Evolutionary conservation across 2,329 filamentous ascomycete species (phyloP), one percentile per base, ranked within the genome.

Genomic region (Aspergillus ochraceoroseus): DNA sequence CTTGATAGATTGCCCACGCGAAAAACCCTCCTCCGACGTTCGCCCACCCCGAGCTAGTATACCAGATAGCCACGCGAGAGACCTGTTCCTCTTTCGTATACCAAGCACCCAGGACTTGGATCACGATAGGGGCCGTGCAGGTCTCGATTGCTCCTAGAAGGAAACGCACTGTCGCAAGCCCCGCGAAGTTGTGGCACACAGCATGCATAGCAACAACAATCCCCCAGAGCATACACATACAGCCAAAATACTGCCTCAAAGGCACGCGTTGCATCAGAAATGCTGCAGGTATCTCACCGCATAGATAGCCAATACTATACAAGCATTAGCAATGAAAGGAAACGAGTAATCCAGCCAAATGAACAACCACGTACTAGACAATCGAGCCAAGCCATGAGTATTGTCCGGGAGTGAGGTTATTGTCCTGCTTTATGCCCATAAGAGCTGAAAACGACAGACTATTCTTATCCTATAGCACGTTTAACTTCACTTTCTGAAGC

Each of bases 51-150:
- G 41, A 38, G 8, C 27, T 36, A 7, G 44, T 34, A 17, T 47
- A 41, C 44, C 44, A 47, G 8, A 47, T 26, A 2, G 44, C 44
- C 2, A 47, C 44, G n/a, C 44, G 27, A 6, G 36, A 41, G 28
- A 47, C 36, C 29, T 47, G 32, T 20, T 39, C 37, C n/a, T 26
- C 14, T 12, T 32, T 25, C 7, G 15, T 39, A 13, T 39, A 39
- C 8, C 8, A 39, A 12, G 37, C 27, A 14, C 28, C 19, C 5
- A 13, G 25, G 1, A 39, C 18, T 7, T 32, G 27, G 7, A 39
- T 26, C 13, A 14, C 28, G 4, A 26, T 29, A 5, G 37, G 37
- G 11, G 14, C 19, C 7, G 37, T 39, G 8, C 7, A 32, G 18
- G 32, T 29, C 13, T 39, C 37, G 14, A 39, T 32, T n/a, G 37